These are phyloP conservation scores for Fomitopsis pinicola DNA, from an alignment of 1,284 basidiomycete genomes.

Conservation along the genomic window DNA sequence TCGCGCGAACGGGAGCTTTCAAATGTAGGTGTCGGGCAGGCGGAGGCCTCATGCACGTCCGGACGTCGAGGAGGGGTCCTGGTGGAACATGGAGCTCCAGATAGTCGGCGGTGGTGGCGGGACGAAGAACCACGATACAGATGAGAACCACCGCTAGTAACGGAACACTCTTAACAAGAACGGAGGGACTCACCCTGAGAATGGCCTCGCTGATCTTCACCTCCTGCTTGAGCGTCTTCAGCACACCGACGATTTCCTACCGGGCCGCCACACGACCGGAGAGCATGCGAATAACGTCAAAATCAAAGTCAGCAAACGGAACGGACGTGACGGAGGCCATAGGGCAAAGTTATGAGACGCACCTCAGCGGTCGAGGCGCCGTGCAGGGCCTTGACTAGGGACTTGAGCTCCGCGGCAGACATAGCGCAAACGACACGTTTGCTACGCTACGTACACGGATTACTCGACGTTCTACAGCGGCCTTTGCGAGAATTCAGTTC, in stretches of 20 bases:
- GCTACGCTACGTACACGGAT: slow-evolving; percentile 10
- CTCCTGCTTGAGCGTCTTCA: slow-evolving; percentile 74
- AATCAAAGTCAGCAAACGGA: slow-evolving; percentile 23
- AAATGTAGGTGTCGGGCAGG: no score
- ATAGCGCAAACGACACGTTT: slow-evolving; percentile 12
- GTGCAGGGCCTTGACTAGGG: slow-evolving; percentile 76
- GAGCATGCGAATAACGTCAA: slow-evolving; percentile 2
- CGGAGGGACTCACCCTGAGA: slow-evolving; percentile 67
- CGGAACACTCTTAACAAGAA: no score
- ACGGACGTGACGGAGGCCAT: slow-evolving; percentile 35
- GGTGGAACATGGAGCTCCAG: no score
- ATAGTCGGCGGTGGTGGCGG: no score
- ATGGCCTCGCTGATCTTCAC: slow-evolving; percentile 83
- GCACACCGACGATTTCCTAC: slow-evolving; percentile 70
- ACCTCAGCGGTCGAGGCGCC: slow-evolving; percentile 58
- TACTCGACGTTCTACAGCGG: neutral
- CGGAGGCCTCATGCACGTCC: no score
- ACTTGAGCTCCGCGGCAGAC: slow-evolving; percentile 60
- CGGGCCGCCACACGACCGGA: neutral
- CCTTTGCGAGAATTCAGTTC: neutral
- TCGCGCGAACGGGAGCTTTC: no score
- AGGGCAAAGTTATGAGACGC: slow-evolving; percentile 34
- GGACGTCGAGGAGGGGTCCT: no score
- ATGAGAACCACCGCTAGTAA: no score
- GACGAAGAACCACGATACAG: no score